Conservation (phyloP, 306 rosid genomes). For the Cucumis hystrix region DNA sequence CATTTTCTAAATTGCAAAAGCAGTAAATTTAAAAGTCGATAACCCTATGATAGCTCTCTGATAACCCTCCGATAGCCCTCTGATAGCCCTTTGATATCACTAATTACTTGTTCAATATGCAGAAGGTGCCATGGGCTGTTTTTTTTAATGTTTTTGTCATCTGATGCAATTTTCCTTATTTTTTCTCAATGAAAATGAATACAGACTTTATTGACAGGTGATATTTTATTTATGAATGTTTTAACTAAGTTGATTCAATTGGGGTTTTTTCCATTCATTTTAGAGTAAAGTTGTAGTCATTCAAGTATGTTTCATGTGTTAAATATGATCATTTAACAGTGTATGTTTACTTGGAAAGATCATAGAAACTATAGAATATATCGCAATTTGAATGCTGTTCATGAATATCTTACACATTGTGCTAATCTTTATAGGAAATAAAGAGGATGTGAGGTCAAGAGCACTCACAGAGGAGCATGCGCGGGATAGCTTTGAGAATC, state of each 20-base stretch:
- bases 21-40: too few relatives aligned
- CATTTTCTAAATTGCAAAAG: too few relatives aligned
- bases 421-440: slow-evolving; percentile 34
- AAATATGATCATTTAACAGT: background rate
- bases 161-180: too few relatives aligned
- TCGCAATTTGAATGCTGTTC: background rate
- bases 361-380: background rate
- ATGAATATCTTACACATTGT: background rate
- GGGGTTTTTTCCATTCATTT: background rate
- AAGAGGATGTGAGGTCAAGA: slow-evolving; percentile 51
- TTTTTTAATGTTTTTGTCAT: too few relatives aligned
- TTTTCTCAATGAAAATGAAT: background rate
- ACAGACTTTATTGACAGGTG: background rate
- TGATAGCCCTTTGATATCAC: too few relatives aligned
- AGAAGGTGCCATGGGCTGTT: too few relatives aligned
- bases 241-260: background rate
- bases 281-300: background rate
- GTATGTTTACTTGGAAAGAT: background rate
- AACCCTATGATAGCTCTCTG: too few relatives aligned
- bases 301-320: background rate
- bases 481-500: slow-evolving; percentile 92
- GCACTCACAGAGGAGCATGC: slow-evolving; percentile 97
- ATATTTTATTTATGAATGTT: background rate
- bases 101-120: too few relatives aligned
- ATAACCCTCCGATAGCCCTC: too few relatives aligned